Conservation (phyloP, 495 filamentous ascomycete genomes). For the Aeminium ludgeri region DNA sequence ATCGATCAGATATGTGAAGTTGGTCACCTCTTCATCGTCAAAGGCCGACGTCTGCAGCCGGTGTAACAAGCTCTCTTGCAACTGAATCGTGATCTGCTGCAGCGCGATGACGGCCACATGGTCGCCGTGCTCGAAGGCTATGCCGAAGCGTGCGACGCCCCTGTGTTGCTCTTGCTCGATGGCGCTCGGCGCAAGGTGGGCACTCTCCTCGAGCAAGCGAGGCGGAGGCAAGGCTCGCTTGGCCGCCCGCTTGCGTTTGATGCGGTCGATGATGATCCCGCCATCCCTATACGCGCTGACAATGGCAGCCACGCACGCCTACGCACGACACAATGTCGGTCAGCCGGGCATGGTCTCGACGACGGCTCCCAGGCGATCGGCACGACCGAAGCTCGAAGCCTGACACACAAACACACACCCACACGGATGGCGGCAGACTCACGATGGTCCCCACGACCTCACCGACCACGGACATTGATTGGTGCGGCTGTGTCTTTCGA, state of each 20-base stretch:
- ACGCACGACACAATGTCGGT: not conserved
- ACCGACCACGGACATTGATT: conserved; percentile 1
- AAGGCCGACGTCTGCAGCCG: conserved; percentile 3
- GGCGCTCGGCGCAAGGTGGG: conserved; percentile 8
- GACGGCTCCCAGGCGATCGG: not conserved
- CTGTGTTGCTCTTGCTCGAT: conserved; percentile 10
- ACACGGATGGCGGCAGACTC: too few species aligned
- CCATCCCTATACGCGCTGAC: conserved; percentile 11
- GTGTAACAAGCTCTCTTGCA: conserved; percentile 10
- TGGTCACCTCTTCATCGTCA: conserved; percentile 5
- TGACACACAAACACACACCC: too few species aligned
- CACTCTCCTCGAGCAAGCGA: conserved; percentile 7
- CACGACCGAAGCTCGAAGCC: too few species aligned
- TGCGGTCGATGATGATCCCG: conserved; percentile 6
- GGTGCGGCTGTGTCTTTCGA: not conserved
- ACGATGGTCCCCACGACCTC: conserved; percentile 9
- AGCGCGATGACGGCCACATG: conserved; percentile 12
- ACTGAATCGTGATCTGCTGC: conserved; percentile 12
- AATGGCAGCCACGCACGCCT: conserved; percentile 13
- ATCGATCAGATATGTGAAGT: conserved; percentile 9
- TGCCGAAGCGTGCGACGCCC: conserved; percentile 11
- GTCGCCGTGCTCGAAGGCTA: conserved; percentile 12
- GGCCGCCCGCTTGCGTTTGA: conserved; percentile 8
- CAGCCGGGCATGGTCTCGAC: too few species aligned
- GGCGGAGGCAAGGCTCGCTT: conserved; percentile 11